Base-by-base conservation (phyloP, 805 yeast genomes). In the Schizosaccharomyces japonicus region DNA sequence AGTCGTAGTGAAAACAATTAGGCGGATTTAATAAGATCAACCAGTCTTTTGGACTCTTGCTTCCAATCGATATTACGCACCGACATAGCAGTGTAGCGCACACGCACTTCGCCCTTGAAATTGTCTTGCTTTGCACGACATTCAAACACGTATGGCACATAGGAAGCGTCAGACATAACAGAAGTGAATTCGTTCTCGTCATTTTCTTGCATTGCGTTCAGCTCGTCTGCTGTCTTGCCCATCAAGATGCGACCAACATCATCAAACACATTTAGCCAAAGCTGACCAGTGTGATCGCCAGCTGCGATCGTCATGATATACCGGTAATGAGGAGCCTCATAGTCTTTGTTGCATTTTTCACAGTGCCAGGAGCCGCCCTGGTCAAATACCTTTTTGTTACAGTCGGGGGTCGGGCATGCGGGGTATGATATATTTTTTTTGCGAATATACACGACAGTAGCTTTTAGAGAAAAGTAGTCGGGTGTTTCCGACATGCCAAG, bases 221-320 rank as follows among this genome's bases (percentile, higher is more conserved):
- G 62, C 39, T 75, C 80, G 39, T 66, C 63, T 15, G 82, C 80
- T 0, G 87, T 76, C 47, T 68, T 64, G 1, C 77, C 81, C 48
- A 87, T 64, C 40, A 90, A 61, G 52, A 68, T 67, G 40, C 66
- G 67, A 1, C 93, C 96, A 52, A 78, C 80, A 15, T 79, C 87
- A 60, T 90, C 94, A 58, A 90, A 90, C 50, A 80, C 66, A 1
- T 93, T 78, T 29, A 81, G 64, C 92, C 95, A 84, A 51, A 84
- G 59, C 60, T 80, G 84, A 19, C 85, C 92, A 3, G 92, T 71
- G 54, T 68, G 67, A 61, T 90, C 98, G 56, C 76, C 69, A n/a
- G 84, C 71, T 2, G 82, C 73, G 44, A 75, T 60, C n/a, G 78
- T 76, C 55, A 87, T 61, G 48, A 84, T 75, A 55, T 80, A 90